phyloP scores from a whole-genome alignment of 2,329 filamentous ascomycete species.

The Ophiocordyceps camponoti-leonardi region DNA sequence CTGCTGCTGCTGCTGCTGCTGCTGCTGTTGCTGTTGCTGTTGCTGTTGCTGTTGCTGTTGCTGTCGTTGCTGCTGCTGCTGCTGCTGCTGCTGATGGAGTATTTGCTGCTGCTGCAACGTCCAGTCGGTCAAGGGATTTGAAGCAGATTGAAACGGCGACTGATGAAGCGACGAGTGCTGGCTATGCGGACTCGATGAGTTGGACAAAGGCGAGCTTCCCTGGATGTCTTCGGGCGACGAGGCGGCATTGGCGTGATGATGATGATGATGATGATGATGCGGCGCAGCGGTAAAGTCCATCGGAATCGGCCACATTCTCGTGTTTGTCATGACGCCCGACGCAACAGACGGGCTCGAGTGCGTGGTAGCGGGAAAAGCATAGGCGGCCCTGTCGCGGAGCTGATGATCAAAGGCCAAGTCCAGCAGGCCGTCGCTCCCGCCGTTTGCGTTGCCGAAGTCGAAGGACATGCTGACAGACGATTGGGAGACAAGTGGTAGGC shows the following conservation, averaged over 20 bases:
- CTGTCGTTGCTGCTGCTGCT: constrained; percentile 22
- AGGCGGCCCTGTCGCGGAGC: constrained; percentile 35
- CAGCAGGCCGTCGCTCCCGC: constrained; percentile 39
- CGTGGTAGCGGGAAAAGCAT: constrained; percentile 9
- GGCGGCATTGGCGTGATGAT: constrained; percentile 25
- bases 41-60: too few relatives aligned
- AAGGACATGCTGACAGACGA: constrained; percentile 31
- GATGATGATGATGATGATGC: constrained; percentile 14
- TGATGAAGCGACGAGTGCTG: constrained; percentile 32
- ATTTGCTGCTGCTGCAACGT: constrained; percentile 32
- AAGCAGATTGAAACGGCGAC: constrained; percentile 34
- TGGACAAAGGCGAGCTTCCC: constrained; percentile 29
- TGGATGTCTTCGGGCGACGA: constrained; percentile 32
- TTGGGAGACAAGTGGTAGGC: constrained; percentile 13
- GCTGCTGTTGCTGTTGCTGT: constrained; percentile 16
- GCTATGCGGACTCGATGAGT: constrained; percentile 33
- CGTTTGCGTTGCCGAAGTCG: constrained; percentile 38
- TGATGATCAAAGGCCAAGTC: constrained; percentile 43
- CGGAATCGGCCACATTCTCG: constrained; percentile 30
- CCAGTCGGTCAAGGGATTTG: constrained; percentile 43
- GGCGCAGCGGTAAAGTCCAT: constrained; percentile 31
- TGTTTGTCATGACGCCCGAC: constrained; percentile 17
- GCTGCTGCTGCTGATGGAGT: constrained; percentile 25
- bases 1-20: constrained; percentile 15
- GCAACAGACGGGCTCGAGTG: constrained; percentile 16